Base-by-base conservation (phyloP, 2,329 filamentous ascomycete genomes). In the Exophiala bonariae region DNA sequence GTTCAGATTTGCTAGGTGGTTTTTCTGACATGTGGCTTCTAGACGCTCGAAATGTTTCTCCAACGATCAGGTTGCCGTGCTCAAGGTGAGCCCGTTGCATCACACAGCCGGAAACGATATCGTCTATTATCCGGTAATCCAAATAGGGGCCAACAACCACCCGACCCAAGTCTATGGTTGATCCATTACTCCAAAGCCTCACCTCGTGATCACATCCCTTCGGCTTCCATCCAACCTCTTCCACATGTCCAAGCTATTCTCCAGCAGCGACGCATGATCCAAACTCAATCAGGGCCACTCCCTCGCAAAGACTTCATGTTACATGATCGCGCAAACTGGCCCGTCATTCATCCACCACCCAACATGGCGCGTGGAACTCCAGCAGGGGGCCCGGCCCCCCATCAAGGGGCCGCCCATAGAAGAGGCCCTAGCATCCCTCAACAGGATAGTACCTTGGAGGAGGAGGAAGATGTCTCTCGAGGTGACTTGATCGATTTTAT, bases 261-360 rank as follows among this genome's bases (percentile, higher is more conserved):
- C 37, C 63, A 62, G 16, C 69, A 75, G 59, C 76, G 82, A n/a
- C 70, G 71, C 40, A 77, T 76, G 59, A 67, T 87, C 75, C 69
- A 83, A 86, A 68, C 79, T 76, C 86, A 88, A 56, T n/a, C n/a
- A 26, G 92, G 90, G 5, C 87, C 91, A 60, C 83, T 96, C 35
- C 80, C 85, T 47, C 85, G 89, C 59, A 95, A 96, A 63, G 90
- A 96, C 61, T 97, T 97, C 64, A 95, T 96, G 85, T 78, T 97
- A 16, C 83, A 87, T 40, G 93, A 97, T 68, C 83, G 89, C 32
- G 79, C 83, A 56, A 95, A 89, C 70, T 97, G 92, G 91, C 92
- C 93, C 3, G 83, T 84, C 18, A 86, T 97, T 50, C 82, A 82
- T 35, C 82, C 88, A 54, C 86, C 87, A 13, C 55, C 59, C 35